phyloP scores from a whole-genome alignment of 106 monocot species.

The Iris macrosiphon region DNA sequence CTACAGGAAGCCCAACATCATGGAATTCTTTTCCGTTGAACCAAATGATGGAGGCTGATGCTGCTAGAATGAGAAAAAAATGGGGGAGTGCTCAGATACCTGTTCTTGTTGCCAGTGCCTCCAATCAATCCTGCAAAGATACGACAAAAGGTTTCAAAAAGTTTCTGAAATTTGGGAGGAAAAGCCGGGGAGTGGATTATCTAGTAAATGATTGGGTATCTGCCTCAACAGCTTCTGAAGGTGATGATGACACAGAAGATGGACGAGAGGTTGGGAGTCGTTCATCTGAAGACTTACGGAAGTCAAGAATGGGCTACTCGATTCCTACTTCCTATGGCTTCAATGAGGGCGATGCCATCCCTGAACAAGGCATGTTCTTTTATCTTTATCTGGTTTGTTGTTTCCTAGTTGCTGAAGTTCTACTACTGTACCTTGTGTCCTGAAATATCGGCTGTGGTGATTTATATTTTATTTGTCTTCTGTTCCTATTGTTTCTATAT shows the following conservation, averaged over 20 bases:
- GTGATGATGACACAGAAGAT: slow-evolving; percentile 71
- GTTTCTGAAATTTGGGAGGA: slow-evolving; percentile 81
- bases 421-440: too few relatives aligned
- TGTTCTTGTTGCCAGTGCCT: slow-evolving; percentile 31
- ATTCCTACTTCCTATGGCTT: slow-evolving; percentile 44
- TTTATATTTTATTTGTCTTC: too few relatives aligned
- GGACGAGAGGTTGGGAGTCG: slow-evolving; percentile 31
- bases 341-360: slow-evolving; percentile 39
- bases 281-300: slow-evolving; percentile 46
- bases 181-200: slow-evolving; percentile 43
- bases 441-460: too few relatives aligned
- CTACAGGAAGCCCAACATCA: slow-evolving; percentile 40
- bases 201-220: slow-evolving; percentile 63
- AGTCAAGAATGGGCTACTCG: slow-evolving; percentile 55
- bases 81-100: slow-evolving; percentile 87
- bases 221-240: slow-evolving; percentile 78
- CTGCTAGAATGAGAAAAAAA: slow-evolving; percentile 69
- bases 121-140: slow-evolving; percentile 50
- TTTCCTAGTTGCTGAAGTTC: too few relatives aligned
- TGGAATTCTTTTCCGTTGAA: slow-evolving; percentile 54
- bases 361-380: slow-evolving; percentile 53
- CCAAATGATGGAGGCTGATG: slow-evolving; percentile 49
- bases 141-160: slow-evolving; percentile 76
- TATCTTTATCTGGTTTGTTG: too few relatives aligned
- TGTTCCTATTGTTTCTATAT: too few relatives aligned